Conservation (phyloP, 2,329 filamentous ascomycete genomes). For the Podosphaera fusca region DNA sequence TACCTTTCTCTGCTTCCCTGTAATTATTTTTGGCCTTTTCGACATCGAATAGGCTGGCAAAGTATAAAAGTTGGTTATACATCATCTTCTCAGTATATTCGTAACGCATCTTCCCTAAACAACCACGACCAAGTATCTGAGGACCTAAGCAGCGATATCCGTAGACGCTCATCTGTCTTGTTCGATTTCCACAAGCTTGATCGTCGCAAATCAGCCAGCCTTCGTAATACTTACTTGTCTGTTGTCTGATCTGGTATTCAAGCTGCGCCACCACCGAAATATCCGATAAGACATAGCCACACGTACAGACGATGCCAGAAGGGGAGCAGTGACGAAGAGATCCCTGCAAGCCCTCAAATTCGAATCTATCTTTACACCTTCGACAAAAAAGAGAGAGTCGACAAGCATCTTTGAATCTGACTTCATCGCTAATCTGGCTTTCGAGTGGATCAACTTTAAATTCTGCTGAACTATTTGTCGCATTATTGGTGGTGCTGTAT, state of each 20-base stretch:
- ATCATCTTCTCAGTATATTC: slow-evolving; percentile 73
- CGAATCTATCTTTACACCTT: slow-evolving; percentile 45
- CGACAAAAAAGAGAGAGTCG: slow-evolving; percentile 62
- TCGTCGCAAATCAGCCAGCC: slow-evolving; percentile 84
- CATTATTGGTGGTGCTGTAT: slow-evolving; percentile 48
- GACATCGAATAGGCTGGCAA: slow-evolving; percentile 66
- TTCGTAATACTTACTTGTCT: slow-evolving; percentile 73
- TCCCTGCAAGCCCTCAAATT: slow-evolving; percentile 52
- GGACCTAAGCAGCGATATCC: slow-evolving; percentile 76
- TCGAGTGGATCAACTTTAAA: slow-evolving; percentile 75
- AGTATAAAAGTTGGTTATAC: slow-evolving; percentile 88
- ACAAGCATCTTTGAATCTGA: slow-evolving; percentile 65
- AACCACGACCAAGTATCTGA: slow-evolving; percentile 62
- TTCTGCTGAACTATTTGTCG: slow-evolving; percentile 27
- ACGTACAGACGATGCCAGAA: slow-evolving; percentile 50
- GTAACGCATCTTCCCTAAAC: slow-evolving; percentile 68
- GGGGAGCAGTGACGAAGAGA: slow-evolving; percentile 40
- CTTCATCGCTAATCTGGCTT: slow-evolving; percentile 74
- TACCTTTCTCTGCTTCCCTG: slow-evolving; percentile 23
- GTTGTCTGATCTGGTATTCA: slow-evolving; percentile 57
- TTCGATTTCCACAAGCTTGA: slow-evolving; percentile 61
- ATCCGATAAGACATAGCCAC: slow-evolving; percentile 43
- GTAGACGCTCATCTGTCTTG: slow-evolving; percentile 81
- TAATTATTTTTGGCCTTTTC: slow-evolving; percentile 46
- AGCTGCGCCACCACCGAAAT: slow-evolving; percentile 68